phyloP scores from a whole-genome alignment of 2,329 filamentous ascomycete genomes.

The Colletotrichum ledebouriae region DNA sequence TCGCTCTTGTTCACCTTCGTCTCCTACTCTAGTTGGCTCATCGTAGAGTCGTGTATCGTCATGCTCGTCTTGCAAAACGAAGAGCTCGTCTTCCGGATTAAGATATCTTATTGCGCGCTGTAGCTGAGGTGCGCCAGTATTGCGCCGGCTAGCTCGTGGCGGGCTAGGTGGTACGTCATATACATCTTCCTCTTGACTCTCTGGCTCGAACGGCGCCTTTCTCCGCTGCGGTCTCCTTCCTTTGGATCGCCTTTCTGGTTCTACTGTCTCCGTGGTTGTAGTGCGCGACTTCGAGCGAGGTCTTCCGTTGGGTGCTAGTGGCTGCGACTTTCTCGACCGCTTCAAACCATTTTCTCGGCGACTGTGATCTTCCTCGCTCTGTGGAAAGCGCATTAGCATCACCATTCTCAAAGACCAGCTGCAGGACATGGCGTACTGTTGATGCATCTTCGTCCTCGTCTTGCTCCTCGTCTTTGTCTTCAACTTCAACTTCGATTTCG shows the following conservation, averaged over 20 bases:
- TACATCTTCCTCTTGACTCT: slow-evolving; percentile 1
- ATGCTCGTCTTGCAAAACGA: background rate
- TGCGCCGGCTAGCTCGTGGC: background rate
- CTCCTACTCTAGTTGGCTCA: slow-evolving; percentile 25
- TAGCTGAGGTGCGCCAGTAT: background rate
- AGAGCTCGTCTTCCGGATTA: slow-evolving; percentile 7
- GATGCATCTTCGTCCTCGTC: background rate
- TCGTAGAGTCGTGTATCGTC: slow-evolving; percentile 21
- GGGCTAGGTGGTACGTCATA: slow-evolving; percentile 5
- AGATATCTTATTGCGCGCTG: background rate
- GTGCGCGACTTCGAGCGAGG: too few species aligned
- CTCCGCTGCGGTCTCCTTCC: background rate
- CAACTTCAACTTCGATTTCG: background rate
- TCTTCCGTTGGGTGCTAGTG: too few species aligned
- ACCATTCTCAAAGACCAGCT: background rate
- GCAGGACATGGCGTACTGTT: slow-evolving; percentile 3
- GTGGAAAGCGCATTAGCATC: background rate
- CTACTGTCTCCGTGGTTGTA: too few species aligned
- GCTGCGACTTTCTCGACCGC: too few species aligned
- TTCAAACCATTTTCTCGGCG: too few species aligned
- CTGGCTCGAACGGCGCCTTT: background rate
- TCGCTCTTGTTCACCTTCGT: background rate
- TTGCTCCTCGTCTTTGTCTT: background rate
- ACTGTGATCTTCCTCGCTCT: background rate
- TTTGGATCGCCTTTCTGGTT: background rate